Conservation (phyloP, 148 eudicot genomes). For the Vaccinium vitisidaea region DNA sequence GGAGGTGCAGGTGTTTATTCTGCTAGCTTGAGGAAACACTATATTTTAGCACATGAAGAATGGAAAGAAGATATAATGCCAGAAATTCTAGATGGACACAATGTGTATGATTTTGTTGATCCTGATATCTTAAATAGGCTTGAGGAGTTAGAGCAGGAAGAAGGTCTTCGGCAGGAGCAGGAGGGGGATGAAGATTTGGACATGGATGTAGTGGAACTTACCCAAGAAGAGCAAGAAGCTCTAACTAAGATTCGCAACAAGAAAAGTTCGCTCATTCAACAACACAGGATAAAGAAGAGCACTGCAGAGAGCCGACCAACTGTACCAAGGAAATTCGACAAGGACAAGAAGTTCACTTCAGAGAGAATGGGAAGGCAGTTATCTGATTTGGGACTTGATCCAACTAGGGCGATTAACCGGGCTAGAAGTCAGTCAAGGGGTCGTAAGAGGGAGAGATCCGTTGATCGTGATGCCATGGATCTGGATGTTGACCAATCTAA, state of each 20-base stretch:
- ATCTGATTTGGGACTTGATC: conserved; percentile 51
- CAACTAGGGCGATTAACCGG: conserved; percentile 56
- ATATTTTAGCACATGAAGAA: conserved; percentile 72
- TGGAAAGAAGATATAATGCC: conserved; percentile 93
- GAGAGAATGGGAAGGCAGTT: conserved; percentile 83
- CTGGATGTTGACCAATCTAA: no score
- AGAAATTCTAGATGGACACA: conserved; percentile 89
- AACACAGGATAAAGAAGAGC: conserved; percentile 85
- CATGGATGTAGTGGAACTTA: conserved; percentile 65
- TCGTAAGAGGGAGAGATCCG: conserved; percentile 84
- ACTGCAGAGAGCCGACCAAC: conserved; percentile 68
- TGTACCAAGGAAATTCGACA: conserved; percentile 34
- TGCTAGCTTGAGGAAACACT: conserved; percentile 78
- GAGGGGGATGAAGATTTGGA: conserved; percentile 74
- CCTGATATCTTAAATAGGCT: conserved; percentile 84
- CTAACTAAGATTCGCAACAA: conserved; percentile 69
- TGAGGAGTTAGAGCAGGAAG: conserved; percentile 87
- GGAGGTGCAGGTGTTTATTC: conserved; percentile 99
- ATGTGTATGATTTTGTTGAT: conserved; percentile 80
- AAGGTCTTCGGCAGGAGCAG: conserved; percentile 61
- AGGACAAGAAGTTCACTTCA: conserved; percentile 60
- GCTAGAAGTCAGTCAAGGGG: conserved; percentile 83
- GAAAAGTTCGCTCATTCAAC: conserved; percentile 71
- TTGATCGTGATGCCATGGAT: conserved; percentile 64
- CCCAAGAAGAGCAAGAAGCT: conserved; percentile 65